Conservation (phyloP, 345 rosid genomes). For the Rhodamnia rubescens region DNA sequence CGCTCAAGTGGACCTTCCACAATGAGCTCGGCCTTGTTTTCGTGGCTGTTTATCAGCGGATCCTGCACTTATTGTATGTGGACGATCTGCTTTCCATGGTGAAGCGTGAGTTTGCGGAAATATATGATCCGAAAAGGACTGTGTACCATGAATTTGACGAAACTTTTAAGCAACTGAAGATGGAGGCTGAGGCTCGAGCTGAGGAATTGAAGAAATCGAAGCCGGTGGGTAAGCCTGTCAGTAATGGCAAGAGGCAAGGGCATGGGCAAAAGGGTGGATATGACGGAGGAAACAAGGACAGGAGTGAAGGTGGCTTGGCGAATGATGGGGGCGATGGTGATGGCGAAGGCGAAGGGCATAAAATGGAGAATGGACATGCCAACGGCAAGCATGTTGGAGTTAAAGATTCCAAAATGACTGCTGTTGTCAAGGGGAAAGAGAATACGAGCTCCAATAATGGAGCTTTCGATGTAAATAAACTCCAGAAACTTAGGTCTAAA, state of each 20-base stretch:
- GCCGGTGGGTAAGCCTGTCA: conserved; percentile 38
- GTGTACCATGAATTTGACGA: conserved; percentile 65
- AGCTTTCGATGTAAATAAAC: conserved; percentile 85
- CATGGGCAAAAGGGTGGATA: conserved; percentile 39
- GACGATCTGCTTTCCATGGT: conserved; percentile 81
- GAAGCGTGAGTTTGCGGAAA: conserved; percentile 58
- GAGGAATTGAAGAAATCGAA: conserved; percentile 80
- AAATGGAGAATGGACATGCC: conserved; percentile 59
- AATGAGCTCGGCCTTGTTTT: conserved; percentile 94
- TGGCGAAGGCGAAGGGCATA: conserved; percentile 31
- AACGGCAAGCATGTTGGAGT: conserved; percentile 26
- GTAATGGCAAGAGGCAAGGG: conserved; percentile 49
- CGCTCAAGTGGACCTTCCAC: conserved; percentile 95
- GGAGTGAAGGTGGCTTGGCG: conserved; percentile 17
- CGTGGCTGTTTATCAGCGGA: conserved; percentile 92
- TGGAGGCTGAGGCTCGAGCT: conserved; percentile 80
- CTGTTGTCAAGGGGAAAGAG: conserved; percentile 66
- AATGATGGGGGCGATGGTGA: conserved; percentile 56
- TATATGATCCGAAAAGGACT: conserved; percentile 65
- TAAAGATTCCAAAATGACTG: conserved; percentile 33
- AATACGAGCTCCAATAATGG: conserved; percentile 57
- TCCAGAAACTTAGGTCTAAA: conserved; percentile 78
- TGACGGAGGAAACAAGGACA: conserved; percentile 51
- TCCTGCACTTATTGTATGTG: conserved; percentile 80
- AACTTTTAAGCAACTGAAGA: conserved; percentile 85